Evolutionary conservation across 2,329 filamentous ascomycete species (phyloP).

Genomic region (Mycosphaerella arachidis): DNA sequence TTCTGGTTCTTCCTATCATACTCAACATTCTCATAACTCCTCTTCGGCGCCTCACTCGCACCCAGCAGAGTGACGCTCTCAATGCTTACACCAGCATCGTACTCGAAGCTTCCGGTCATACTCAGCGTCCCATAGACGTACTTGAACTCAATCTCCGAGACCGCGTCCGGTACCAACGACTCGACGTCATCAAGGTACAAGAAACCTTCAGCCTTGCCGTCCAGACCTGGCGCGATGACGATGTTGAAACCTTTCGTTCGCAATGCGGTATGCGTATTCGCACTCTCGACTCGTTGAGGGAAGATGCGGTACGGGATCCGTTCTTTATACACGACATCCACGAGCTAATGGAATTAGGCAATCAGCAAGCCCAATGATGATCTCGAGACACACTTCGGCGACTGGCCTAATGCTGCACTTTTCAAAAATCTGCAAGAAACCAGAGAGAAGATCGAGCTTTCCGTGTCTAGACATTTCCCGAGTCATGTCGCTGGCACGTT

Average conservation of each 20-base stretch:
- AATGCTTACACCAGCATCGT: constrained; percentile 35
- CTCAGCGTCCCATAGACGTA: constrained; percentile 53
- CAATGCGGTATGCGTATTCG: constrained; percentile 60
- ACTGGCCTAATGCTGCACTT: constrained; percentile 14
- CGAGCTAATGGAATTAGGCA: too few species aligned
- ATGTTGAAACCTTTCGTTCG: constrained; percentile 65
- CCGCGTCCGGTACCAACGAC: constrained; percentile 53
- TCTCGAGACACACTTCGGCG: neutral
- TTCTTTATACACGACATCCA: too few species aligned
- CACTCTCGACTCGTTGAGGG: constrained; percentile 51
- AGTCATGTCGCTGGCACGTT: constrained; percentile 65
- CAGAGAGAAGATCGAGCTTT: constrained; percentile 47
- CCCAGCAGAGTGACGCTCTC: neutral
- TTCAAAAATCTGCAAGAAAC: neutral
- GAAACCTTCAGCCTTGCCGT: constrained; percentile 60
- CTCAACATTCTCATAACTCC: neutral
- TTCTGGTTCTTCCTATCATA: constrained; percentile 11
- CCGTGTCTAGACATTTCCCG: constrained; percentile 63
- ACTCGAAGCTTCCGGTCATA: constrained; percentile 53
- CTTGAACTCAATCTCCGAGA: constrained; percentile 56
- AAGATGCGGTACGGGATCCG: too few species aligned
- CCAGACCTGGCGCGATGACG: constrained; percentile 59
- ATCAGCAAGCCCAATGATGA: neutral
- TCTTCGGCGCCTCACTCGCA: neutral
- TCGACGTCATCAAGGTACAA: constrained; percentile 77